Conservation (phyloP, 345 rosid species). For the Citrus mangshanensis region DNA sequence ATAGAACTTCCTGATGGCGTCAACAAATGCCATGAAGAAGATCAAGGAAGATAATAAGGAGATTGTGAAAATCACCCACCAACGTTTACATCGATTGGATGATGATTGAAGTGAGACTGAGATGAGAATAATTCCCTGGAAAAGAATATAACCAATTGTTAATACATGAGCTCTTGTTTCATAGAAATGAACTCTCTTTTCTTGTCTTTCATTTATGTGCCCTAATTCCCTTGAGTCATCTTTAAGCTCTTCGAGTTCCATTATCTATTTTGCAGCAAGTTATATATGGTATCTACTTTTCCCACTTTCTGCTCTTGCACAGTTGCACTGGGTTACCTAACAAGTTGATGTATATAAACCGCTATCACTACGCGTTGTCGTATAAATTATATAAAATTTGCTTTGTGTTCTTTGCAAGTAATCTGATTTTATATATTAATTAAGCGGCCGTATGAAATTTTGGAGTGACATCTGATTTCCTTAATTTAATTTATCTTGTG, state of each 20-base stretch:
- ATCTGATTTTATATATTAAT: no score
- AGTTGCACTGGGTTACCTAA: no score
- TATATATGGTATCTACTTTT: no score
- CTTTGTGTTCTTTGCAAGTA: no score
- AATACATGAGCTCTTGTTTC: conserved; percentile 5
- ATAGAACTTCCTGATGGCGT: neutral
- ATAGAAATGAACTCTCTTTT: neutral
- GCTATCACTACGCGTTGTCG: no score
- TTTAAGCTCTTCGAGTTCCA: neutral
- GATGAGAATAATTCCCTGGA: neutral
- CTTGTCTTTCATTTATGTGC: conserved; percentile 9
- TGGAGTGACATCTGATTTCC: no score
- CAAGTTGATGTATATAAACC: no score
- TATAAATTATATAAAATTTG: no score
- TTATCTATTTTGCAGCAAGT: neutral
- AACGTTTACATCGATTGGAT: neutral
- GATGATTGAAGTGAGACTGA: neutral
- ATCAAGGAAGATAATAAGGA: neutral
- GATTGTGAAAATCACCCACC: conserved; percentile 1
- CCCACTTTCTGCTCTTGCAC: no score
- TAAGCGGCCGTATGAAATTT: no score
- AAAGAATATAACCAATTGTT: neutral
- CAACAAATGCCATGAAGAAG: neutral
- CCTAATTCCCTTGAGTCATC: neutral
- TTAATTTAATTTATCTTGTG: no score